Evolutionary conservation across 2,329 filamentous ascomycete species (phyloP).

Genomic region (Madurella fahalii): DNA sequence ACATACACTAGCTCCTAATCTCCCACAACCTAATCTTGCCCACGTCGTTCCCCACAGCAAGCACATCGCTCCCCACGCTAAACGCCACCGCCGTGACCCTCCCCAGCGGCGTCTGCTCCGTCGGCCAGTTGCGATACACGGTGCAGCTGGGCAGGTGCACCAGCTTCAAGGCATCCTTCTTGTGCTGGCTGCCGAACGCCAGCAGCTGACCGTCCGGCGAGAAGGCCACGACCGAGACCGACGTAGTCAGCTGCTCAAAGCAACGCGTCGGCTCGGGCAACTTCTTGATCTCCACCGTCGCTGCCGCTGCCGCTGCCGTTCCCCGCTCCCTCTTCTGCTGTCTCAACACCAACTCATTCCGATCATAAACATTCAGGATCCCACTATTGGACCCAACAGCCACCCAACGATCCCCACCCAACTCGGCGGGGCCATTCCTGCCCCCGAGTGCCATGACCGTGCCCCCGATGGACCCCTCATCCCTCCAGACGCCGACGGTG

Average conservation of each 20-base stretch:
- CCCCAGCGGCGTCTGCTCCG: slow-evolving; percentile 80
- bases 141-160: slow-evolving; percentile 90
- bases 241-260: slow-evolving; percentile 84
- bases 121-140: slow-evolving; percentile 97
- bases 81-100: slow-evolving; percentile 73
- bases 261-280: slow-evolving; percentile 67
- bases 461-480: slow-evolving; percentile 83
- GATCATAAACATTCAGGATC: slow-evolving; percentile 91
- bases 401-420: slow-evolving; percentile 84
- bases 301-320: neutral
- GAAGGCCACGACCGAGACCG: slow-evolving; percentile 75
- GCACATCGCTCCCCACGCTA: slow-evolving; percentile 58
- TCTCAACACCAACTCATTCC: slow-evolving; percentile 55
- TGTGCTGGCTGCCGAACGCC: slow-evolving; percentile 79
- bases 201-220: slow-evolving; percentile 86
- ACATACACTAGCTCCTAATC: slow-evolving; percentile 54
- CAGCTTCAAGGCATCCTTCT: slow-evolving; percentile 81
- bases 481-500: slow-evolving; percentile 78
- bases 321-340: slow-evolving; percentile 28
- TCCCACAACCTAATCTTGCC: slow-evolving; percentile 92
- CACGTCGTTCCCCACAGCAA: slow-evolving; percentile 84
- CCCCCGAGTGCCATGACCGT: slow-evolving; percentile 80
- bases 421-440: slow-evolving; percentile 51
- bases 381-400: slow-evolving; percentile 82
- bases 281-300: slow-evolving; percentile 50